Percentiles rank a stretch among this genome's conserved stretches.
Conservation (phyloP, 768 basidiomycete genomes). For the Boletus rufocinnamomeus region DNA sequence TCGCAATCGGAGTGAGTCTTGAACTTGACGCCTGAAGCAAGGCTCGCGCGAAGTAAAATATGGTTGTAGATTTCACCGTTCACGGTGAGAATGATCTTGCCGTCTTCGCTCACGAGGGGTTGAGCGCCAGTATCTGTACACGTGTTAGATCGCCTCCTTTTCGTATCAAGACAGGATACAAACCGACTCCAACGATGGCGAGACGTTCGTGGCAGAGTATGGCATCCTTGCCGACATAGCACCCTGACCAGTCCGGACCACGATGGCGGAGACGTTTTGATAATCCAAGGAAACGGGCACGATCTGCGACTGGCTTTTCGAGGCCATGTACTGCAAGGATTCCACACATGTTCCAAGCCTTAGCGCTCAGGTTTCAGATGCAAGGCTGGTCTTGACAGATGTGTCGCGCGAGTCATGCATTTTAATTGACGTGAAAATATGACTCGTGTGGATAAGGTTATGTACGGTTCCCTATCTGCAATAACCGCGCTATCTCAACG, state of each 20-base stretch:
- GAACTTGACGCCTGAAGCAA: constrained; percentile 72
- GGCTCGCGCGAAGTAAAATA: constrained; percentile 66
- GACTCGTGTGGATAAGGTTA: constrained; percentile 3
- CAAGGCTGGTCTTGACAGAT: not conserved
- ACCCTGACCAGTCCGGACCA: constrained; percentile 99
- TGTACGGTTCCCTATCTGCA: not conserved
- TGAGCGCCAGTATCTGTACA: constrained; percentile 90
- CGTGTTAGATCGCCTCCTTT: not conserved
- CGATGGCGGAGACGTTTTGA: constrained; percentile 91
- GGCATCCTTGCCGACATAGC: constrained; percentile 78
- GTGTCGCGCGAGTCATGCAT: not conserved
- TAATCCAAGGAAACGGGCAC: constrained; percentile 76
- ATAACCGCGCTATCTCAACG: not conserved
- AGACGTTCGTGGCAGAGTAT: constrained; percentile 94
- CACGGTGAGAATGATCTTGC: constrained; percentile 81
- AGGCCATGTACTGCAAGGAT: constrained; percentile 86
- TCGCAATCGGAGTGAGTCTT: constrained; percentile 99
- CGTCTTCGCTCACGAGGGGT: constrained; percentile 86
- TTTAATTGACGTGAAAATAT: not conserved
- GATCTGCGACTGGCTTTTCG: constrained; percentile 65
- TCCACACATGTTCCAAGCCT: constrained; percentile 78
- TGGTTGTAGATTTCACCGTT: constrained; percentile 99
- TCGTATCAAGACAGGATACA: constrained; percentile 28
- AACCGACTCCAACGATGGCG: constrained; percentile 97
- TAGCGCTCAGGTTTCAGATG: not conserved